Base-by-base conservation (phyloP, 1,284 basidiomycete genomes). In the Ustilago lituana region DNA sequence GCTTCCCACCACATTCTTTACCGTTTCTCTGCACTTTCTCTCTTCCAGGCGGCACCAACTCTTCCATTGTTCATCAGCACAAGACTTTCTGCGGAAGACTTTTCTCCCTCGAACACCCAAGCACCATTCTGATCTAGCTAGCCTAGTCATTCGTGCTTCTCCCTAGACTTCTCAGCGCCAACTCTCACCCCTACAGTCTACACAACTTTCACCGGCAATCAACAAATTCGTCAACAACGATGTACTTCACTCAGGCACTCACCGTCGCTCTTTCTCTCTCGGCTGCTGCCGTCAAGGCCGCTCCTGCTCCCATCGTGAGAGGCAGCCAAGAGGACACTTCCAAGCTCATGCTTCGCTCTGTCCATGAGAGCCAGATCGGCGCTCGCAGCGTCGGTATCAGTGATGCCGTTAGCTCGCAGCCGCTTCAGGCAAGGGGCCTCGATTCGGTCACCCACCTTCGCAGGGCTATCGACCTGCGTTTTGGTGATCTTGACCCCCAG, bases 191-290 rank as follows among this genome's bases (percentile, higher is more conserved):
- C 31, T 29, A 17, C 33, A 17, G 15, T 36, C 49, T 47, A 37
- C 48, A 47, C 9, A 45, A 11, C 23, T 14, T n/a, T n/a, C 35
- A n/a, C 33, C n/a, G 15, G 22, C 23, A 33, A 19, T 27, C 26
- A 35, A 26, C 32, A 27, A 38, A 17, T 19, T 29, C 27, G 12
- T 29, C 27, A 29, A 35, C 56, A 40, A 41, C 49, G 23, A 74
- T 74, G 69, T 50, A 73, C 52, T 62, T 74, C 47, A 53, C 68
- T 24, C 68, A 71, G 43, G 69, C 65, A 44, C 69, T 74, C 20
- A 62, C 67, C 22, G 40, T 69, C 14, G 69, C 64, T 22, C 63
- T 74, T 27, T 69, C 65, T 29, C 53, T 74, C 26, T 72, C 68
- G 61, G 64, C 65, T 37, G 57, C 63, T 39, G 66, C 64, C 36